Evolutionary conservation across 2,329 filamentous ascomycete species (phyloP).

Genomic region (Beauveria australis): DNA sequence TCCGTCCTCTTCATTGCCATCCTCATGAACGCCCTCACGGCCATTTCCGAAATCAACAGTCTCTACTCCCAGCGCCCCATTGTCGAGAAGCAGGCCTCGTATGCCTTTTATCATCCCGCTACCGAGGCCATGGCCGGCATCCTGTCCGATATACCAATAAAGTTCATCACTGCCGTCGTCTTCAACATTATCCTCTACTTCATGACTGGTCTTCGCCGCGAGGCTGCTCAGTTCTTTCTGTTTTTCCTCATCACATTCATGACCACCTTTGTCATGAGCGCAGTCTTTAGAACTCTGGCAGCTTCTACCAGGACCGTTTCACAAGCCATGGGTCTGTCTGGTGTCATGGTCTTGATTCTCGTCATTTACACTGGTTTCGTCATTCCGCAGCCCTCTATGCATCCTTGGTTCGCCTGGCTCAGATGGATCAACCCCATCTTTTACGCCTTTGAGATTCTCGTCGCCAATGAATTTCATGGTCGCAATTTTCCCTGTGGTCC

Average conservation of each 20-base stretch:
- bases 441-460: conserved; percentile 65
- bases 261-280: conserved; percentile 64
- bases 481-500: conserved; percentile 47
- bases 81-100: conserved; percentile 40
- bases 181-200: conserved; percentile 55
- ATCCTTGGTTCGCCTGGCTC: conserved; percentile 69
- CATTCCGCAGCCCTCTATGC: conserved; percentile 48
- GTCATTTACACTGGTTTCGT: conserved; percentile 54
- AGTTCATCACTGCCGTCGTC: conserved; percentile 38
- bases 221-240: conserved; percentile 64
- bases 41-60: conserved; percentile 45
- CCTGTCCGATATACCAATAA: conserved; percentile 48
- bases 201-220: conserved; percentile 43
- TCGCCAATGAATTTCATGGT: conserved; percentile 64
- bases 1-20: conserved; percentile 53
- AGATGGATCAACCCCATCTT: conserved; percentile 65
- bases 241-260: conserved; percentile 65
- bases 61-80: conserved; percentile 38
- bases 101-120: conserved; percentile 43
- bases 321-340: conserved; percentile 45
- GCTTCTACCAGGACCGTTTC: conserved; percentile 59
- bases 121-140: conserved; percentile 48
- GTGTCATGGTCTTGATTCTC: conserved; percentile 49
- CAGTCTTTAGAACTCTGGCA: conserved; percentile 67
- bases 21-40: conserved; percentile 49